Percentiles rank a stretch among this genome's conserved stretches.
Conservation (phyloP, 768 basidiomycete species). For the Naganishia vishniacii region DNA sequence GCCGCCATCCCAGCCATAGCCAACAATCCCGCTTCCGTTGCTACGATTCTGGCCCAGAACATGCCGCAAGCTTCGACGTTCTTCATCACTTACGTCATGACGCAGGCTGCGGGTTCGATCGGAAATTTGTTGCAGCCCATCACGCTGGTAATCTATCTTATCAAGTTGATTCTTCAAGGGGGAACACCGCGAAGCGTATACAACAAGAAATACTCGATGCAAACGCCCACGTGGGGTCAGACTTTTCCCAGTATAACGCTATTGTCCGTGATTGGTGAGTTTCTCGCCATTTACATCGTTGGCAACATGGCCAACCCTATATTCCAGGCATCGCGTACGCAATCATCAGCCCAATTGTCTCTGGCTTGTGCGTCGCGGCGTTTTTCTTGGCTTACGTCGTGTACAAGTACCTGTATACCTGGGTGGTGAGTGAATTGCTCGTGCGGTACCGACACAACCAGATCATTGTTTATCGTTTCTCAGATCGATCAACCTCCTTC, state of each 20-base stretch:
- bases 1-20: conserved; percentile 62
- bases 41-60: conserved; percentile 66
- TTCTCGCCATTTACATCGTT: not conserved
- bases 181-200: conserved; percentile 69
- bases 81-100: conserved; percentile 58
- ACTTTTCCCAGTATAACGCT: conserved; percentile 65
- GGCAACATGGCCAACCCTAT: not conserved
- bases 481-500: conserved; percentile 58
- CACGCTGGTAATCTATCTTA: conserved; percentile 73
- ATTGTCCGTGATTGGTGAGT: conserved; percentile 72
- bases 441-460: not conserved
- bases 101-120: conserved; percentile 58
- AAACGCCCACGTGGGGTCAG: conserved; percentile 70
- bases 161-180: conserved; percentile 79
- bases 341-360: conserved; percentile 87
- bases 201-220: conserved; percentile 69
- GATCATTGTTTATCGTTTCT: not conserved
- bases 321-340: conserved; percentile 57
- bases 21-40: conserved; percentile 64
- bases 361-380: conserved; percentile 72
- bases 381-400: conserved; percentile 79
- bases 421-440: conserved; percentile 50
- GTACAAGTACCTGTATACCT: conserved; percentile 78
- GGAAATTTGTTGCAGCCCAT: conserved; percentile 76
- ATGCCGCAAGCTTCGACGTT: conserved; percentile 57